Percentiles rank a stretch among this genome's conserved stretches.
Evolutionary conservation across 257 asterid species (phyloP).

Genomic region (Solanum rostratum): DNA sequence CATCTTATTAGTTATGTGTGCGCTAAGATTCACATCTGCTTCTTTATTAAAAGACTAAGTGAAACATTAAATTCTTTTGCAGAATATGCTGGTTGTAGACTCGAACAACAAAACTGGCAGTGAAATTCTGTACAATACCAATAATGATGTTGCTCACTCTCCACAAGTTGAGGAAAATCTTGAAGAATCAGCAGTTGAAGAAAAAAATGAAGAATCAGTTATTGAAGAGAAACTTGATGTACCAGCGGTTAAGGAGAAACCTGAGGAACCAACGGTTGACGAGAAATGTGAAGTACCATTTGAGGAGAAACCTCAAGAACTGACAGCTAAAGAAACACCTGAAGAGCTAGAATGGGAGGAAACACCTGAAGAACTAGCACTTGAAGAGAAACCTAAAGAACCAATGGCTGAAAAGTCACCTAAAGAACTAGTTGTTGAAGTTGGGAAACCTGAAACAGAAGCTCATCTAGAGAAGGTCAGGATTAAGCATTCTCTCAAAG

Average conservation of each 20-base stretch:
- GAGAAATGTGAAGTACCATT: not conserved
- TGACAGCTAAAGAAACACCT: not conserved
- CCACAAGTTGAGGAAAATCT: not conserved
- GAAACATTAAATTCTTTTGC: not conserved
- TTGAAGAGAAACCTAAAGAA: not conserved
- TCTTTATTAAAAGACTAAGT: not conserved
- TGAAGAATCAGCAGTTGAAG: not conserved
- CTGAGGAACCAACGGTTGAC: not conserved
- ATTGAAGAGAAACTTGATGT: not conserved
- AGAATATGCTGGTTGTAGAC: not conserved
- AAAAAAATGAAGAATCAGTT: not conserved
- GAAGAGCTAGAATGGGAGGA: not conserved
- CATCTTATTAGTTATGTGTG: not conserved
- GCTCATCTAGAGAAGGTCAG: not conserved
- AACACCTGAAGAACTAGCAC: not conserved
- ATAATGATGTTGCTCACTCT: not conserved
- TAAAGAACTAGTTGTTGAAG: not conserved
- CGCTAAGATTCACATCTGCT: not conserved
- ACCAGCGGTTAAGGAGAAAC: not conserved
- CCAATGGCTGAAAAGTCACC: not conserved
- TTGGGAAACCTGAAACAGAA: not conserved
- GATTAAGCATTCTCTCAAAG: not conserved
- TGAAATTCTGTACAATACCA: not conserved
- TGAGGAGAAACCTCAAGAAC: not conserved
- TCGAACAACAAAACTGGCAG: not conserved